A percentile compares a stretch with the other conserved stretches of the same genome.
These are phyloP conservation scores for Hypoxylon rickii DNA, from an alignment of 495 filamentous ascomycete genomes.

Conservation along the genomic window DNA sequence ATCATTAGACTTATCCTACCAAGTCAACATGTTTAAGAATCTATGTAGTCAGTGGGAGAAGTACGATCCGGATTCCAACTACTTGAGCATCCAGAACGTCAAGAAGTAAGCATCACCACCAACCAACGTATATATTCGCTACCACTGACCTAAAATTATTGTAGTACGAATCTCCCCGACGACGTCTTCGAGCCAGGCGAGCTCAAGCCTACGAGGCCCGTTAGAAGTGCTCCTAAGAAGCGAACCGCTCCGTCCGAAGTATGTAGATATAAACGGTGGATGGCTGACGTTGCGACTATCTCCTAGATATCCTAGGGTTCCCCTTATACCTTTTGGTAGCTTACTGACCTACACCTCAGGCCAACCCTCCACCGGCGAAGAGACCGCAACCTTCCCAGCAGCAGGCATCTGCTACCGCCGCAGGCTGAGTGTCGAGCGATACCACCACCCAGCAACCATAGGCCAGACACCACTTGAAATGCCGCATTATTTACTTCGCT, in stretches of 20 bases:
- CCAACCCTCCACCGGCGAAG: constrained; percentile 41
- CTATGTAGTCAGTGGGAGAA: constrained; percentile 68
- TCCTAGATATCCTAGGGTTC: constrained; percentile 33
- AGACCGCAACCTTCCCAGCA: constrained; percentile 35
- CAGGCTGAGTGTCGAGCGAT: constrained; percentile 32
- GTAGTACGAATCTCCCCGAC: constrained; percentile 80
- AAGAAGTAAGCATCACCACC: constrained; percentile 64
- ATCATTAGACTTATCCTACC: constrained; percentile 69
- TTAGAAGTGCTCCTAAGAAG: constrained; percentile 55
- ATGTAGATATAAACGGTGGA: constrained; percentile 37
- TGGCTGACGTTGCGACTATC: constrained; percentile 32
- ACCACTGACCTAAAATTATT: constrained; percentile 32
- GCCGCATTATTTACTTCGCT: background rate
- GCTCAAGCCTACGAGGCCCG: constrained; percentile 63
- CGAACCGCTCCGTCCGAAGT: constrained; percentile 40
- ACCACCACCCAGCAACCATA: background rate
- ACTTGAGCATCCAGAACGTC: constrained; percentile 72
- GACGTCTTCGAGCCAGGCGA: constrained; percentile 90
- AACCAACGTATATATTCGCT: background rate
- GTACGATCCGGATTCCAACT: constrained; percentile 58
- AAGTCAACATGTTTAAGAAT: constrained; percentile 75
- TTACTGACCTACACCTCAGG: constrained; percentile 37
- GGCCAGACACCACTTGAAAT: too few relatives aligned
- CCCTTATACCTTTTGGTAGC: constrained; percentile 28
- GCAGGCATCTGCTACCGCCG: constrained; percentile 43